Evolutionary conservation across 345 rosid species (phyloP).

Genomic region (Hibiscus syriacus): DNA sequence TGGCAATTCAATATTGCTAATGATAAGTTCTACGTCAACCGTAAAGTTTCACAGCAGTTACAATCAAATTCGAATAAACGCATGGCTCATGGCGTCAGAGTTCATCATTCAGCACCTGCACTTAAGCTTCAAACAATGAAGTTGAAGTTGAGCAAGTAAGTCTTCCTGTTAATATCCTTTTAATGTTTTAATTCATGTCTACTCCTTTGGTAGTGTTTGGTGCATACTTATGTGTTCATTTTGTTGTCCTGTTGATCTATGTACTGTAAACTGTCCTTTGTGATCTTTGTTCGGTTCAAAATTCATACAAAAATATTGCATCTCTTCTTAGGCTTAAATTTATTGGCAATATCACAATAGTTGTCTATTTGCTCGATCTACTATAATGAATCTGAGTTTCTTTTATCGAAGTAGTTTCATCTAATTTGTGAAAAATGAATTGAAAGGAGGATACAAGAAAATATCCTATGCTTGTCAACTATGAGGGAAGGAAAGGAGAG

Average conservation of each 20-base stretch:
- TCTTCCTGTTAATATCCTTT: conserved; percentile 6
- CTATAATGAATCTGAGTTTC: background rate
- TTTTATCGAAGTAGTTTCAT: background rate
- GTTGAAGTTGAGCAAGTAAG: conserved; percentile 96
- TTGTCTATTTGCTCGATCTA: background rate
- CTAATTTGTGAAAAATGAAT: background rate
- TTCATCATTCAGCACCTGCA: conserved; percentile 92
- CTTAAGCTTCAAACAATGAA: conserved; percentile 90
- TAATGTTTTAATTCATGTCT: background rate
- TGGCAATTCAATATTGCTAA: conserved; percentile 93
- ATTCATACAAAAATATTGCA: background rate
- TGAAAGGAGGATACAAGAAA: too few relatives aligned
- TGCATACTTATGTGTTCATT: background rate
- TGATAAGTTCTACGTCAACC: conserved; percentile 83
- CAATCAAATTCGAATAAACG: conserved; percentile 75
- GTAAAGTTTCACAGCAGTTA: conserved; percentile 78
- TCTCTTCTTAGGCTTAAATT: background rate
- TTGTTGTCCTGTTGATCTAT: background rate
- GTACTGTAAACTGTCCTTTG: background rate
- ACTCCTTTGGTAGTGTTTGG: conserved; percentile 2
- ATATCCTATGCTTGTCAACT: background rate
- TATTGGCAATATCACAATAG: background rate
- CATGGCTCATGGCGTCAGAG: conserved; percentile 59
- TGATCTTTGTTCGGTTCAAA: background rate
- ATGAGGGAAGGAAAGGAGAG: background rate